Evolutionary conservation across 2,329 filamentous ascomycete species (phyloP).

Genomic region (Falciphora oryzae): DNA sequence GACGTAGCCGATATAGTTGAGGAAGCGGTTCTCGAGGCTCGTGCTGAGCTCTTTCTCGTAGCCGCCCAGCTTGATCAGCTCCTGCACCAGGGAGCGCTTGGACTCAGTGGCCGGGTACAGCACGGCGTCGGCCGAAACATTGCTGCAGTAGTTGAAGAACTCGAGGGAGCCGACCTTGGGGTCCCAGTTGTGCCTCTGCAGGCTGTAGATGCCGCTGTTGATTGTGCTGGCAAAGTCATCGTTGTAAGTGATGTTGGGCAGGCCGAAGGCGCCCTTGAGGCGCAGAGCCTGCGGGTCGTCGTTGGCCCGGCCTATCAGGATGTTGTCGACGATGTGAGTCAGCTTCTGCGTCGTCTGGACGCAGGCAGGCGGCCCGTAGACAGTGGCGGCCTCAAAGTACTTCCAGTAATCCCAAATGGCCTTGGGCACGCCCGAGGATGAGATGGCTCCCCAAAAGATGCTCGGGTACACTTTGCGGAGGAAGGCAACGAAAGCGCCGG

Average conservation of each 20-base stretch:
- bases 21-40: constrained; percentile 35
- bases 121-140: constrained; percentile 34
- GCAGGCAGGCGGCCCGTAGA: constrained; percentile 52
- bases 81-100: constrained; percentile 28
- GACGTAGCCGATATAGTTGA: constrained; percentile 48
- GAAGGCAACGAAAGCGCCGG: constrained; percentile 73
- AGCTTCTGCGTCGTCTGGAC: constrained; percentile 56
- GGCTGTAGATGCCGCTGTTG: constrained; percentile 31
- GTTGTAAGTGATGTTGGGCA: constrained; percentile 36
- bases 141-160: constrained; percentile 43
- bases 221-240: constrained; percentile 44
- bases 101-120: constrained; percentile 36
- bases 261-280: constrained; percentile 39
- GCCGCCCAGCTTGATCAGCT: constrained; percentile 36
- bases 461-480: constrained; percentile 72
- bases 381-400: constrained; percentile 46
- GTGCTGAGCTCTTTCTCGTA: constrained; percentile 30
- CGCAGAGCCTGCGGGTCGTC: constrained; percentile 33
- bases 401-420: constrained; percentile 74
- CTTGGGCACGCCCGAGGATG: constrained; percentile 71
- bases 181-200: constrained; percentile 51
- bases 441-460: constrained; percentile 71
- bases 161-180: constrained; percentile 34
- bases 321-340: constrained; percentile 44
- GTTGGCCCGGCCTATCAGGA: constrained; percentile 36